Evolutionary conservation across 768 basidiomycete species (phyloP).

Genomic region (Hortiboletus flavorubellus): DNA sequence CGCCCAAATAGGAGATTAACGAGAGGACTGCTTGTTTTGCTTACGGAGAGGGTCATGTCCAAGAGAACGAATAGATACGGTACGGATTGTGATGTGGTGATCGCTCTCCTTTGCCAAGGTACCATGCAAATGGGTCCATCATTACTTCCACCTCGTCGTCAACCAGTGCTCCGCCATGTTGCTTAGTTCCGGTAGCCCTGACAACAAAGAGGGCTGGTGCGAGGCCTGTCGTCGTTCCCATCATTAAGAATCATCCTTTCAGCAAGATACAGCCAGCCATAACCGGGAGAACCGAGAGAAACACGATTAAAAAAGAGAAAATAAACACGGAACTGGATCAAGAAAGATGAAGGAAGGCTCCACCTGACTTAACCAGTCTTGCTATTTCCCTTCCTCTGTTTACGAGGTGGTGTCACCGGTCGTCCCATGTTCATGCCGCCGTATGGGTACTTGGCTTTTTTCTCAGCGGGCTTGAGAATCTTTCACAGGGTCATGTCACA

Average conservation of each 20-base stretch:
- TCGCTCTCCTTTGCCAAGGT: slow-evolving; percentile 22
- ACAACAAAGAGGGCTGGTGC: slow-evolving; percentile 9
- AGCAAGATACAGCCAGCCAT: slow-evolving; percentile 29
- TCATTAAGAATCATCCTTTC: slow-evolving; percentile 19
- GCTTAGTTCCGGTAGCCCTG: slow-evolving; percentile 11
- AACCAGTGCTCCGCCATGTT: slow-evolving; percentile 13
- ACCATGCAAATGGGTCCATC: slow-evolving; percentile 24
- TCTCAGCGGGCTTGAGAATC: slow-evolving; percentile 99
- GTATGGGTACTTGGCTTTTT: slow-evolving; percentile 92
- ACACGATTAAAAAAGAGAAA: slow-evolving; percentile 27
- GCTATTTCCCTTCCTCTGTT: slow-evolving; percentile 95
- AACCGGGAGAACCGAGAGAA: slow-evolving; percentile 24
- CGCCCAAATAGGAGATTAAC: slow-evolving; percentile 11
- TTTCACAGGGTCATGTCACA: slow-evolving; percentile 28
- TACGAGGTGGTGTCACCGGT: slow-evolving; percentile 93
- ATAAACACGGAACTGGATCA: slow-evolving; percentile 29
- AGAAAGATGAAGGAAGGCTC: slow-evolving; percentile 26
- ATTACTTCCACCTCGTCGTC: slow-evolving; percentile 13
- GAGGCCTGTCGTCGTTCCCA: slow-evolving; percentile 16
- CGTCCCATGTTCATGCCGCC: slow-evolving; percentile 84
- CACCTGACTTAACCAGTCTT: slow-evolving; percentile 49
- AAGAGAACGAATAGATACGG: slow-evolving; percentile 32
- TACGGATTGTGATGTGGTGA: slow-evolving; percentile 23
- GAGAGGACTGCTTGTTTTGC: slow-evolving; percentile 14
- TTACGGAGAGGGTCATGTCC: slow-evolving; percentile 23